Evolutionary conservation across 495 filamentous ascomycete genomes (phyloP).

Genomic region (Monascus purpureus): DNA sequence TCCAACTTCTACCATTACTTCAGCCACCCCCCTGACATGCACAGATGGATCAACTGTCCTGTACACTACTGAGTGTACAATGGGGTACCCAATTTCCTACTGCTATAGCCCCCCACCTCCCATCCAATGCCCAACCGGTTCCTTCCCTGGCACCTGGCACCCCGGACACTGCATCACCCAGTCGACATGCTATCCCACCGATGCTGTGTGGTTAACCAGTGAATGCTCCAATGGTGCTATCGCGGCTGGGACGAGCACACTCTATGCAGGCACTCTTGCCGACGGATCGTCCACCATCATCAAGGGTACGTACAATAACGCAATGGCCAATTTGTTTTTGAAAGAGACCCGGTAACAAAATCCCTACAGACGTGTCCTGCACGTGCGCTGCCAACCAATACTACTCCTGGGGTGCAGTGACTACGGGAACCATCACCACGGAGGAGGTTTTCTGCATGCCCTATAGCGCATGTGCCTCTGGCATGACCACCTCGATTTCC

Average conservation of each 20-base stretch:
- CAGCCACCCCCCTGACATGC: conserved; percentile 8
- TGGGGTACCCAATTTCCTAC: conserved; percentile 12
- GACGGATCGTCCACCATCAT: conserved; percentile 9
- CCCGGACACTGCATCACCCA: conserved; percentile 15
- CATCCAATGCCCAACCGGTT: conserved; percentile 9
- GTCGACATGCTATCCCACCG: conserved; percentile 13
- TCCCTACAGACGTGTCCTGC: conserved; percentile 10
- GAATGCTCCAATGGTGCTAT: conserved; percentile 14
- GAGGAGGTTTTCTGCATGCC: conserved; percentile 19
- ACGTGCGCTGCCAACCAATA: conserved; percentile 11
- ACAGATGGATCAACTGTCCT: conserved; percentile 10
- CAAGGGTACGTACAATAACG: conserved; percentile 5
- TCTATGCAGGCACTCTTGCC: conserved; percentile 10
- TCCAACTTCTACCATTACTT: conserved; percentile 5
- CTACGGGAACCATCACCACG: conserved; percentile 2
- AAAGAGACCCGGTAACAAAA: not conserved
- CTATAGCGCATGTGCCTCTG: not conserved
- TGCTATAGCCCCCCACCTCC: conserved; percentile 9
- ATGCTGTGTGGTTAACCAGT: conserved; percentile 14
- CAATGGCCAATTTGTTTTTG: not conserved
- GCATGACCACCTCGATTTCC: conserved; percentile 1
- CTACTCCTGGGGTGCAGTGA: conserved; percentile 9
- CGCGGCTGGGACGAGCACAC: conserved; percentile 10
- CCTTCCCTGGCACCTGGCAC: conserved; percentile 16
- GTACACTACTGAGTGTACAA: conserved; percentile 16